Conservation (phyloP, 1,284 basidiomycete species). For the Cutaneotrichosporon arboriforme region DNA sequence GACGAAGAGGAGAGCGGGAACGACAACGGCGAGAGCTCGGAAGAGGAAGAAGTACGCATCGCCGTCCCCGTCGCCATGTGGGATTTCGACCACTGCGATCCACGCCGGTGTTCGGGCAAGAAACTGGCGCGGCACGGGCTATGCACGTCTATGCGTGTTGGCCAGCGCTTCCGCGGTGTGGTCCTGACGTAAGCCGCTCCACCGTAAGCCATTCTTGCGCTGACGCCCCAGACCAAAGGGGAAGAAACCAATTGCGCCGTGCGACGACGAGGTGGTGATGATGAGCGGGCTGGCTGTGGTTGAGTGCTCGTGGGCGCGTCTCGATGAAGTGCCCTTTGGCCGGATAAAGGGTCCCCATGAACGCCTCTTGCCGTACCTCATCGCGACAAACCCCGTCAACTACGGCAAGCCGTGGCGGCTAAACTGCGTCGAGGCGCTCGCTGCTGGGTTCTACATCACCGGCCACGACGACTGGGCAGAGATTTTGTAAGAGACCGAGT, state of each 20-base stretch:
- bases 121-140: slow-evolving; percentile 81
- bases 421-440: slow-evolving; percentile 87
- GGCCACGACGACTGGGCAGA: slow-evolving; percentile 77
- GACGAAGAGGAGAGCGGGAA: slow-evolving; percentile 23
- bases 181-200: slow-evolving; percentile 82
- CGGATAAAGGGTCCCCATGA: slow-evolving; percentile 93
- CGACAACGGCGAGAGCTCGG: slow-evolving; percentile 36
- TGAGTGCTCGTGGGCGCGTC: slow-evolving; percentile 93
- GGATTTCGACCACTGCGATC: slow-evolving; percentile 98
- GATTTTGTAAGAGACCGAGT: slow-evolving; percentile 49
- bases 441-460: slow-evolving; percentile 86
- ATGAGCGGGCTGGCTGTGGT: slow-evolving; percentile 84
- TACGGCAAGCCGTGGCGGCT: slow-evolving; percentile 90
- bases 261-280: slow-evolving; percentile 74
- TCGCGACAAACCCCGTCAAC: slow-evolving; percentile 90
- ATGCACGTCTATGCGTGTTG: slow-evolving; percentile 76
- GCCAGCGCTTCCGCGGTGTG: slow-evolving; percentile 80
- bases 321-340: slow-evolving; percentile 88
- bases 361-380: slow-evolving; percentile 82
- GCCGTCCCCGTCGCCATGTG: slow-evolving; percentile 79
- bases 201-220: neutral
- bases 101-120: slow-evolving; percentile 89
- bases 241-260: slow-evolving; percentile 70
- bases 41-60: slow-evolving; percentile 46
- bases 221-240: slow-evolving; percentile 68